phyloP scores from a whole-genome alignment of 192 early-diverging fungal genomes.

The Coemansia sp. region DNA sequence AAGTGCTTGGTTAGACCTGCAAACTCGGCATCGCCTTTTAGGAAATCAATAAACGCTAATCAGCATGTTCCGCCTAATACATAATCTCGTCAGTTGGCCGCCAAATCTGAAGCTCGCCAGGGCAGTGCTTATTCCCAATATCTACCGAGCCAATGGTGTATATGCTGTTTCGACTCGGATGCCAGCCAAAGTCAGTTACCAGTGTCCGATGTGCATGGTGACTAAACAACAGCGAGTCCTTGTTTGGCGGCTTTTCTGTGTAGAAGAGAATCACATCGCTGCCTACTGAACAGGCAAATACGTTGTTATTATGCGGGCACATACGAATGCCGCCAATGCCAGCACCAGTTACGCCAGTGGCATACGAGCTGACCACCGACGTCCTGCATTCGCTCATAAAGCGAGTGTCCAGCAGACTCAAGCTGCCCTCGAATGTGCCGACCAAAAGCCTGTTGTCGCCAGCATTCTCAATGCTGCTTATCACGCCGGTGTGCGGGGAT shows the following conservation, averaged over 20 bases:
- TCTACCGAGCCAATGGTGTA: conserved; percentile 47
- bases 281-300: conserved; percentile 33
- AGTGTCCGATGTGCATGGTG: conserved; percentile 34
- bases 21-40: neutral
- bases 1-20: conserved; percentile 13
- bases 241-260: neutral
- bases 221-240: conserved; percentile 13
- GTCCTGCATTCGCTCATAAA: conserved; percentile 4
- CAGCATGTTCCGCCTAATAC: neutral
- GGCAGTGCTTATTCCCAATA: conserved; percentile 8
- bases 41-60: neutral
- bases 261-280: conserved; percentile 30
- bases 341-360: neutral
- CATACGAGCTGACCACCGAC: neutral
- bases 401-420: conserved; percentile 26
- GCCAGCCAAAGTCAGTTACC: conserved; percentile 40
- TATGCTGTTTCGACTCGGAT: conserved; percentile 21
- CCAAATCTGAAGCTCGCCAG: conserved; percentile 47
- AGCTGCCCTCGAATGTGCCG: conserved; percentile 21
- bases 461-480: conserved; percentile 19
- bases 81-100: conserved; percentile 12
- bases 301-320: conserved; percentile 26
- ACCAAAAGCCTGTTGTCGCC: conserved; percentile 12
- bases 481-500: neutral
- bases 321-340: conserved; percentile 12